A percentile compares a stretch with the other conserved stretches of the same genome.
These are phyloP conservation scores for Trichoderma harzianum DNA, from an alignment of 2,329 filamentous ascomycete species.

Conservation along the genomic window DNA sequence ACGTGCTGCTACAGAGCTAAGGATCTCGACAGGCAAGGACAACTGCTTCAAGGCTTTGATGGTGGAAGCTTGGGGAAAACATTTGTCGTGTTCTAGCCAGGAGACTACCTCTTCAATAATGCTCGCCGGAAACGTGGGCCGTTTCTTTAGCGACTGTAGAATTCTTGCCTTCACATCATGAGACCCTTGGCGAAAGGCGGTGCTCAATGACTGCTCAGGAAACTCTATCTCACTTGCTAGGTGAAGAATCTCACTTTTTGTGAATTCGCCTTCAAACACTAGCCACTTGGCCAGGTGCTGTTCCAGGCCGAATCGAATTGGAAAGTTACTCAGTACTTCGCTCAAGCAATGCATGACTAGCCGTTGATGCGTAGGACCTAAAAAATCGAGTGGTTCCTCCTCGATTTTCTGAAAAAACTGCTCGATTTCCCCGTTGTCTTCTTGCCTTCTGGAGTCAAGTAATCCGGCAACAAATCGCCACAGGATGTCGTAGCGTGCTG, in stretches of 20 bases:
- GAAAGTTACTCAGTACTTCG: neutral
- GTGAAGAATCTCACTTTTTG: neutral
- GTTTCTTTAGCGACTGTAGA: neutral
- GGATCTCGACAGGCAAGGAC: neutral
- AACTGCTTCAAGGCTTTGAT: neutral
- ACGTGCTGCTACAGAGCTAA: neutral
- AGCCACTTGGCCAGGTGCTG: neutral
- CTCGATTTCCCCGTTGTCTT: neutral
- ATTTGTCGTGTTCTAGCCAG: neutral
- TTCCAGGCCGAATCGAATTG: neutral
- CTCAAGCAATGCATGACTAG: neutral
- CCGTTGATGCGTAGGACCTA: neutral
- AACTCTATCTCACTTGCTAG: neutral
- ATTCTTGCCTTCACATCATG: neutral
- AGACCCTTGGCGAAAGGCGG: neutral
- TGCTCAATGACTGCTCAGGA: neutral
- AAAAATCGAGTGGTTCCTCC: neutral
- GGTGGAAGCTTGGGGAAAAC: accelerated
- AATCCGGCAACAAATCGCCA: conserved; percentile 12
- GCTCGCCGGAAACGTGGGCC: neutral
- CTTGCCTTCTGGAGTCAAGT: neutral
- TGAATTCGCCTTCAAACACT: neutral
- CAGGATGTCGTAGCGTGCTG: neutral
- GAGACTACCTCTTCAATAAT: neutral
- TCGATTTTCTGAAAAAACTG: neutral